These are phyloP conservation scores for Gamarada debralockiae DNA, from an alignment of 495 filamentous ascomycete genomes.

Conservation along the genomic window DNA sequence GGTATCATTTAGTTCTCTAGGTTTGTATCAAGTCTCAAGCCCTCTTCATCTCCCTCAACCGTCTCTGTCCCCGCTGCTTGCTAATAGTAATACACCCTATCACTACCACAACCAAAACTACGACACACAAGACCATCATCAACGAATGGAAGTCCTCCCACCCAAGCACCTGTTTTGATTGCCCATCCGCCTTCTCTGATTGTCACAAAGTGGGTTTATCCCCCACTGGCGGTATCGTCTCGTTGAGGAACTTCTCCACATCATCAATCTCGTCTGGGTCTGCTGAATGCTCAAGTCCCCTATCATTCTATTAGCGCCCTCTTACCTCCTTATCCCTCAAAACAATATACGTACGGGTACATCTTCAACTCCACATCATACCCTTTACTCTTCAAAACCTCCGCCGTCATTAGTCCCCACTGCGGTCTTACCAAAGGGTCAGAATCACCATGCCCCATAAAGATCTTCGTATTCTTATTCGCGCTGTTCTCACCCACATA, in stretches of 20 bases:
- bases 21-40: too few relatives aligned
- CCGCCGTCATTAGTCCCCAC: slow-evolving; percentile 63
- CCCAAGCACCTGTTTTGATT: too few relatives aligned
- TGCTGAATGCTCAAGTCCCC: slow-evolving; percentile 71
- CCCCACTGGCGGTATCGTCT: slow-evolving; percentile 52
- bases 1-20: too few relatives aligned
- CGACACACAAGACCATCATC: too few relatives aligned
- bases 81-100: too few relatives aligned
- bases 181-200: too few relatives aligned
- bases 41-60: too few relatives aligned
- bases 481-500: slow-evolving; percentile 58
- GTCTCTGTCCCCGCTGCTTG: too few relatives aligned
- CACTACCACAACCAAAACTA: too few relatives aligned
- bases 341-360: slow-evolving; percentile 72
- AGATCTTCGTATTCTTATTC: slow-evolving; percentile 80
- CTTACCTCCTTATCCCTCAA: neutral
- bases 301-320: too few relatives aligned
- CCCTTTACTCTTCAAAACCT: slow-evolving; percentile 60
- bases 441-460: slow-evolving; percentile 77
- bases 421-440: slow-evolving; percentile 67
- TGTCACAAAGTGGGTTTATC: slow-evolving; percentile 27
- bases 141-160: too few relatives aligned
- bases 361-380: slow-evolving; percentile 70
- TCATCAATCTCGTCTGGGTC: slow-evolving; percentile 77
- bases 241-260: slow-evolving; percentile 69